Base-by-base conservation (phyloP, 2,329 filamentous ascomycete species). In the Arthrobotrys entomopaga region DNA sequence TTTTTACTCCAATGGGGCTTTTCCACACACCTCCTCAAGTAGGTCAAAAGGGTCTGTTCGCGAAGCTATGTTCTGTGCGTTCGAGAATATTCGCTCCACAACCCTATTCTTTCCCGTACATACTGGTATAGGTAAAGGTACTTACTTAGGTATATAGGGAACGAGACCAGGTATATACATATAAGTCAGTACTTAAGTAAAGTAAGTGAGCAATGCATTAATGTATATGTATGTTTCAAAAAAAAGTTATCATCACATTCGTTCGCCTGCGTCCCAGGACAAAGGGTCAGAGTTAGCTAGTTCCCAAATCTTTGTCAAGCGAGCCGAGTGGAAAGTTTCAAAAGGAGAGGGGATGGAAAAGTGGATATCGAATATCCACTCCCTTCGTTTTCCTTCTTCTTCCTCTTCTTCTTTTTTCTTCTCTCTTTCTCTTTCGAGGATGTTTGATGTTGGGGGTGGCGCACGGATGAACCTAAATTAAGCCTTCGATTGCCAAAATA, bases 231-330 rank as follows among this genome's bases (percentile, higher is more conserved):
- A 34, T 34, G 65, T 69, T 60, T 61, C 56, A 69, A 59, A 58
- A 34, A 8, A 34, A 34, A 34, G 5, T 34, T 34, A 10, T 5
- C 7, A 34, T 34, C 7, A 5, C 3, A 34, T 34, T n/a, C n/a
- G n/a, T n/a, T n/a, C n/a, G 29, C 10, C 29, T 10, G 29, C 29
- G 29, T 34, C 29, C 29, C 29, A 34, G 5, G 29, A 34, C 29
- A 34, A 34, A 34, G 29, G 2, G 29, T 34, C 29, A 34, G 29
- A 34, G 29, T n/a, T n/a, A 53, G 64, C 52, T 46, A 56, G 64
- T 69, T 56, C 48, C 56, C 65, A 63, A 53, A 46, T 65, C 69
- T 73, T 66, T 65, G 60, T 66, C 61, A 73, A 73, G 56, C 69
- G 61, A 73, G 56, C 56, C 26, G 61, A 65, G 50, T 24, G 42